Evolutionary conservation across 805 yeast genomes (phyloP).

Genomic region (Maudiozyma turicensis): DNA sequence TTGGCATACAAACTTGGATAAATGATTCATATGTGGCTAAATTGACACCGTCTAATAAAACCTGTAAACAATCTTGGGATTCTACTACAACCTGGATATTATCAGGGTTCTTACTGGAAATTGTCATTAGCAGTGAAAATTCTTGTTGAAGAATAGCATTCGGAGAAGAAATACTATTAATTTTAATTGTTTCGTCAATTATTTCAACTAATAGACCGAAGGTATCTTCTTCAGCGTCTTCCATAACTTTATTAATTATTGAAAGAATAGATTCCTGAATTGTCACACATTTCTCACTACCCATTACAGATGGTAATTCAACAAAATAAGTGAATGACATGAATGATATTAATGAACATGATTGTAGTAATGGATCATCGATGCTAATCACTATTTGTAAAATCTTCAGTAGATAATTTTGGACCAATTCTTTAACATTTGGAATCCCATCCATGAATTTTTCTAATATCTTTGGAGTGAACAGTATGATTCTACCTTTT

Average conservation of each 20-base stretch:
- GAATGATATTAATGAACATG: slow-evolving; percentile 39
- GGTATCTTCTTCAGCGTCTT: slow-evolving; percentile 71
- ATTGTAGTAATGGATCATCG: slow-evolving; percentile 25
- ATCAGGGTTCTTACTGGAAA: slow-evolving; percentile 65
- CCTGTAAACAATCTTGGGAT: slow-evolving; percentile 58
- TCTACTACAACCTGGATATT: slow-evolving; percentile 62
- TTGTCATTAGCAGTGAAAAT: slow-evolving; percentile 47
- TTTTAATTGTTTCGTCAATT: slow-evolving; percentile 37
- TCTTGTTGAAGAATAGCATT: slow-evolving; percentile 26
- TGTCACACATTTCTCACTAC: slow-evolving; percentile 10
- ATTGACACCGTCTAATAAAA: slow-evolving; percentile 42
- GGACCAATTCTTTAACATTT: slow-evolving; percentile 26
- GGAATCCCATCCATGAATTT: slow-evolving; percentile 35
- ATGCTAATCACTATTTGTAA: slow-evolving; percentile 20
- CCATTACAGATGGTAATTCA: slow-evolving; percentile 22
- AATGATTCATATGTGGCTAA: slow-evolving; percentile 36
- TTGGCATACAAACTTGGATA: slow-evolving; percentile 46
- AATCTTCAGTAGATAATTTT: slow-evolving; percentile 17
- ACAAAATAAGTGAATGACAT: slow-evolving; percentile 40
- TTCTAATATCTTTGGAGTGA: slow-evolving; percentile 49
- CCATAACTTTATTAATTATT: slow-evolving; percentile 38
- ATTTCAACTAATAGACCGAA: slow-evolving; percentile 65
- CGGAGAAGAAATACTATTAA: slow-evolving; percentile 22
- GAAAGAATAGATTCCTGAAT: slow-evolving; percentile 23
- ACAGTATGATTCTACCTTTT: slow-evolving; percentile 38